phyloP scores from a whole-genome alignment of 2,329 filamentous ascomycete genomes.

The Zymoseptoria crescenta region DNA sequence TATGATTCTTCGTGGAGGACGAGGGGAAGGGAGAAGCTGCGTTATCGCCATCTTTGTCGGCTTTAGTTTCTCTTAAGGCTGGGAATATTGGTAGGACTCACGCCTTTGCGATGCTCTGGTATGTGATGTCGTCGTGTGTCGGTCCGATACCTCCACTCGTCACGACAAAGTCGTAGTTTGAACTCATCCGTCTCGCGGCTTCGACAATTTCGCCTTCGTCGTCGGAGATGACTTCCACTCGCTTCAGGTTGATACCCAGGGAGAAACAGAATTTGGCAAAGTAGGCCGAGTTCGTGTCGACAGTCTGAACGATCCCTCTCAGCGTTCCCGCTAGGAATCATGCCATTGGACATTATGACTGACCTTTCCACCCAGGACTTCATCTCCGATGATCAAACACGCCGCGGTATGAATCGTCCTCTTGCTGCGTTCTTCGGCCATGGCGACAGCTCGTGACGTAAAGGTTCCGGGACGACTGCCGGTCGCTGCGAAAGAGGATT shows the following conservation, averaged over 20 bases:
- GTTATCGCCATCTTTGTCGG: not conserved
- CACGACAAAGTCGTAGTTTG: slow-evolving; percentile 86
- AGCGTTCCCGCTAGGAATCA: not conserved
- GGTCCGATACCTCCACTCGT: slow-evolving; percentile 94
- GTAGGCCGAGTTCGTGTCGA: slow-evolving; percentile 59
- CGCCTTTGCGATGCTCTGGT: slow-evolving; percentile 84
- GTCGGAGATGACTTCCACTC: slow-evolving; percentile 88
- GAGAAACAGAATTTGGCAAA: slow-evolving; percentile 60
- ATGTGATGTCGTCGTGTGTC: slow-evolving; percentile 97
- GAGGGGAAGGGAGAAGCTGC: slow-evolving; percentile 60
- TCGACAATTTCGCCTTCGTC: slow-evolving; percentile 87
- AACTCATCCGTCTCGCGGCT: slow-evolving; percentile 77
- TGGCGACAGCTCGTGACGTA: slow-evolving; percentile 34
- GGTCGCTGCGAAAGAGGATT: slow-evolving; percentile 27
- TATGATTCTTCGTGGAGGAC: slow-evolving; percentile 70
- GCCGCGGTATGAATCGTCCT: slow-evolving; percentile 79
- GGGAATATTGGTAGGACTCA: not conserved
- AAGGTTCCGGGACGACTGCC: slow-evolving; percentile 34
- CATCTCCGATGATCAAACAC: slow-evolving; percentile 93
- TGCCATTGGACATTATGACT: slow-evolving; percentile 16
- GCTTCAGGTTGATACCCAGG: slow-evolving; percentile 62
- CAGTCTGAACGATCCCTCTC: slow-evolving; percentile 40
- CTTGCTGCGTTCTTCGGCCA: slow-evolving; percentile 49
- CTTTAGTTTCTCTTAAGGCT: not conserved
- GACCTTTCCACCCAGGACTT: slow-evolving; percentile 91